Conservation (phyloP, 202 grass and related monocot species). For the Schoenoplectus tabernaemontani region DNA sequence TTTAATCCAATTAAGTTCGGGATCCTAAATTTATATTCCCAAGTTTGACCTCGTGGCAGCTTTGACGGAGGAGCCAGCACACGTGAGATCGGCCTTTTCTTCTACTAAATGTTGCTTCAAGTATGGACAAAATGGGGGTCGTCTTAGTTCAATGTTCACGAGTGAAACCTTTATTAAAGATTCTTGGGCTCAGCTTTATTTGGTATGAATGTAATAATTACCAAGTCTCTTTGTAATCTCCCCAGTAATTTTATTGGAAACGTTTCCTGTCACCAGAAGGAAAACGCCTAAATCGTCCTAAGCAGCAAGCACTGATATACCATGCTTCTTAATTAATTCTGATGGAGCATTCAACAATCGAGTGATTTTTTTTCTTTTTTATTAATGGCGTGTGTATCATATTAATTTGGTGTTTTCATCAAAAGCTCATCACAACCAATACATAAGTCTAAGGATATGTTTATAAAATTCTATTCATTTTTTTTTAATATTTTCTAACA, state of each 20-base stretch:
- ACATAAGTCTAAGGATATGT: no score
- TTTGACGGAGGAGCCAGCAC: slow-evolving; percentile 16
- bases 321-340: background rate
- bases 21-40: slow-evolving; percentile 28
- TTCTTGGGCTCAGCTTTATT: background rate
- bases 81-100: slow-evolving; percentile 22
- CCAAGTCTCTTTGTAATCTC: background rate
- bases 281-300: background rate
- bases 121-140: background rate
- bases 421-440: no score
- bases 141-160: background rate
- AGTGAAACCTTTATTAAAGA: background rate
- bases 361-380: no score
- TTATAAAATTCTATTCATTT: no score
- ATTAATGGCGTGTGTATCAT: no score
- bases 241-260: background rate
- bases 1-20: slow-evolving; percentile 16
- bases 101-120: slow-evolving; percentile 8
- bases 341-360: background rate
- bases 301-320: background rate
- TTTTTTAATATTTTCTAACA: no score
- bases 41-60: slow-evolving; percentile 20
- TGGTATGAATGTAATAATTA: slow-evolving; percentile 6
- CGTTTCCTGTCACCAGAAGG: background rate
- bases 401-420: no score